Base-by-base conservation (phyloP, 176 grass and related monocot genomes). In the Avena atlantica region DNA sequence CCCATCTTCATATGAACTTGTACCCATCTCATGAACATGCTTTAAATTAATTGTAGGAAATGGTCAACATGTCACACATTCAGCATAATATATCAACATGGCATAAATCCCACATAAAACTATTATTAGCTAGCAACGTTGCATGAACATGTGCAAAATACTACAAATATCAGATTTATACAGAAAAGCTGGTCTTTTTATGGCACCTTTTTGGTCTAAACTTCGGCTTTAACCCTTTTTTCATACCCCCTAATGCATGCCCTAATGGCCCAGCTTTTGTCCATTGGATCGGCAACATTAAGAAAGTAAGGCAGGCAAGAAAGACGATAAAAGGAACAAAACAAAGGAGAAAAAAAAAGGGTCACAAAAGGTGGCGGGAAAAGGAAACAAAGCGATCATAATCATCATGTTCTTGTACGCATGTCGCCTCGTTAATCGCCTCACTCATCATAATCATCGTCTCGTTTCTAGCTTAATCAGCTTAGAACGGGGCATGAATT, bases 241-340 rank as follows among this genome's bases (percentile, higher is more conserved):
- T 14, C 64, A 56, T 42, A 47, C 44, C 61, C 52, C 82, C 77
- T 88, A 91, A 91, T 85, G 86, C 76, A 76, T 65, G 70, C 69
- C 62, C 69, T 29, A 45, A 91, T 85, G 9, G 42, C 15, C 84
- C 82, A 74, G 86, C 86, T 88, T 88, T 91, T 88, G 86, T 78
- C 90, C 87, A 70, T 86, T 36, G 78, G 86, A 91, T 88, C 78
- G 36, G 90, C 37, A 80, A 71, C 86, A 85, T 70, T 63, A 84
- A 76, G 78, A 88, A 91, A 91, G 86, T 68, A 76, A 81, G 12
- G 25, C 76, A 87, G 69, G 76, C 86, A 81, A 71, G 81, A 88
- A 91, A 91, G 76, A 88, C 4, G 79, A 59, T 80, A 76, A 81
- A 81, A 90, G 81, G 63, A 72, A 53, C 60, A 79, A 81, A 74